These are phyloP conservation scores for Parafenestella ontariensis DNA, from an alignment of 2,329 filamentous ascomycete genomes.

Conservation along the genomic window DNA sequence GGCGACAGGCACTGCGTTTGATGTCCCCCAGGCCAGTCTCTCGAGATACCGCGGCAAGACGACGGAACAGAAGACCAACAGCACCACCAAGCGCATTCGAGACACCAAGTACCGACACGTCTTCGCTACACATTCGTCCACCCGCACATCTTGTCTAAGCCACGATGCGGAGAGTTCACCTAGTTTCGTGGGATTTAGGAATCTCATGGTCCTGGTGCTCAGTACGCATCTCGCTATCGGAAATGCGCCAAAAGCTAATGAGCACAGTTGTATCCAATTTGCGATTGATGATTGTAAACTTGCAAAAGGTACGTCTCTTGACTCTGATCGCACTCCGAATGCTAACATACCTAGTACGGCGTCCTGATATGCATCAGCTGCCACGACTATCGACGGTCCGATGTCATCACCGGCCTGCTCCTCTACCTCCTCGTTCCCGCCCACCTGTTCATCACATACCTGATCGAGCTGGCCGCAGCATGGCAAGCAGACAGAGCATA, in stretches of 20 bases:
- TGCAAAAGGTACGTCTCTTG: constrained; percentile 73
- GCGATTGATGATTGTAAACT: constrained; percentile 94
- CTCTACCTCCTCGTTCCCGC: constrained; percentile 89
- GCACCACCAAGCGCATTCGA: constrained; percentile 25
- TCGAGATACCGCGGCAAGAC: constrained; percentile 35
- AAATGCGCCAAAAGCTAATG: constrained; percentile 26
- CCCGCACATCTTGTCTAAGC: constrained; percentile 81
- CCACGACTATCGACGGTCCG: constrained; percentile 82
- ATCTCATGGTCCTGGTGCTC: constrained; percentile 92
- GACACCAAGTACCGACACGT: constrained; percentile 85
- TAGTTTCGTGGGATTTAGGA: constrained; percentile 92
- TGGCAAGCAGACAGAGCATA: constrained; percentile 75
- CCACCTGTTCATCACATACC: constrained; percentile 87
- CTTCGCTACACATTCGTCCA: constrained; percentile 78
- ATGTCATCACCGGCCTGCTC: constrained; percentile 75
- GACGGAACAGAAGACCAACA: constrained; percentile 18
- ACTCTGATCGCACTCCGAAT: constrained; percentile 9
- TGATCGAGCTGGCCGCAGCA: constrained; percentile 86
- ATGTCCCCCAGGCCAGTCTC: constrained; percentile 30
- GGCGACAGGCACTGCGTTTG: constrained; percentile 32
- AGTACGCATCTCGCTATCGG: constrained; percentile 59
- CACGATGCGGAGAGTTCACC: constrained; percentile 77
- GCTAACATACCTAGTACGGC: constrained; percentile 71
- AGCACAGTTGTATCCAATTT: constrained; percentile 84
- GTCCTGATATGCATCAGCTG: constrained; percentile 91